Evolutionary conservation across 2,329 filamentous ascomycete species (phyloP).

Genomic region (Neopestalotiopsis sp.): DNA sequence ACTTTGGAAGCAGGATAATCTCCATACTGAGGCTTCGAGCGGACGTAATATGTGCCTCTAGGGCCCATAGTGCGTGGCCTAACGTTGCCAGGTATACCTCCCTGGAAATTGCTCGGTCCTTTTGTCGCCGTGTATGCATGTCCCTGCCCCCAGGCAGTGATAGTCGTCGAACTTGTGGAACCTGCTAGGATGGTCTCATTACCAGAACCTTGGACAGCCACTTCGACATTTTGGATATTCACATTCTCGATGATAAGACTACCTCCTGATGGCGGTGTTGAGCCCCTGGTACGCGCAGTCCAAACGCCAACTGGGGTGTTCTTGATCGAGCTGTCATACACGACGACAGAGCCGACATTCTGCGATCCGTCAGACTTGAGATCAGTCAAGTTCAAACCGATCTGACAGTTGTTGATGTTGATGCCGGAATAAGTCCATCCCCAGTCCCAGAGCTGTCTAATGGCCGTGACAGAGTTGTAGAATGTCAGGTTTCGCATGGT

Average conservation of each 20-base stretch:
- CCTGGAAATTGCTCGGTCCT: constrained; percentile 52
- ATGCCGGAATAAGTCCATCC: constrained; percentile 75
- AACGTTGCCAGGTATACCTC: constrained; percentile 47
- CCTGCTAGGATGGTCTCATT: constrained; percentile 60
- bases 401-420: constrained; percentile 64
- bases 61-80: constrained; percentile 63
- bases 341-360: constrained; percentile 74
- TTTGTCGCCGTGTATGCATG: constrained; percentile 64
- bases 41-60: constrained; percentile 66
- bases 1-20: constrained; percentile 63
- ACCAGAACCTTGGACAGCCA: constrained; percentile 52
- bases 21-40: constrained; percentile 80
- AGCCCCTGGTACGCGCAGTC: constrained; percentile 54
- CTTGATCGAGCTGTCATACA: constrained; percentile 75
- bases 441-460: constrained; percentile 79
- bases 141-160: constrained; percentile 69
- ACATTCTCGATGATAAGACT: constrained; percentile 56
- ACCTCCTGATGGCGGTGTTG: constrained; percentile 44
- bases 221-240: constrained; percentile 44
- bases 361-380: constrained; percentile 48
- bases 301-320: constrained; percentile 72
- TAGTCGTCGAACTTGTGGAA: constrained; percentile 47
- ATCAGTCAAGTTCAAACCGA: constrained; percentile 72
- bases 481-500: constrained; percentile 73
- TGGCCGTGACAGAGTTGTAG: constrained; percentile 67